Percentiles rank a stretch among this genome's conserved stretches.
Evolutionary conservation across 1,284 basidiomycete genomes (phyloP).

Genomic region (Anthracocystis walkeri): DNA sequence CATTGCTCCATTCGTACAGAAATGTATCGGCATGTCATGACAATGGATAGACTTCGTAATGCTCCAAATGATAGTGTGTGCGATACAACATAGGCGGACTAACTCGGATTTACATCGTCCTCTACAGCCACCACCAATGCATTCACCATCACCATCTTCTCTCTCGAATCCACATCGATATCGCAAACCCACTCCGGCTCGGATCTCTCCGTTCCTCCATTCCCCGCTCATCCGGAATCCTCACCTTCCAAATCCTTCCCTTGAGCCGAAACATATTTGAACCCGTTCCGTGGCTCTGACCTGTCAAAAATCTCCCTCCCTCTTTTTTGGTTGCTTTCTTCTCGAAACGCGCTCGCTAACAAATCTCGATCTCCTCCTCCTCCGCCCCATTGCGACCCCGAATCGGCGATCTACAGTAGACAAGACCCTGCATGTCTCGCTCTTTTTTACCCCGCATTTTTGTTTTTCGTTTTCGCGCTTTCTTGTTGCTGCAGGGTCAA

Average conservation of each 20-base stretch:
- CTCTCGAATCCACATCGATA: too few species aligned
- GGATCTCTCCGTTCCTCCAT: too few species aligned
- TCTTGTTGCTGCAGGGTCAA: constrained; percentile 23
- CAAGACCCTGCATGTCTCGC: constrained; percentile 12
- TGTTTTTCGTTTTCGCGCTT: constrained; percentile 27
- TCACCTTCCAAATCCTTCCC: too few species aligned
- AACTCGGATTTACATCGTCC: too few species aligned
- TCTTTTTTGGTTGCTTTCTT: background rate
- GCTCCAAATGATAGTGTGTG: background rate
- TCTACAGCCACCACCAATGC: too few species aligned
- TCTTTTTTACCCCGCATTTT: constrained; percentile 41
- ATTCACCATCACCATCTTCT: too few species aligned
- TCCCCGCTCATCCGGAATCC: too few species aligned
- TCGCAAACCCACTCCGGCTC: too few species aligned
- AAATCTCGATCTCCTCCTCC: constrained; percentile 1
- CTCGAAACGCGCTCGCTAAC: background rate
- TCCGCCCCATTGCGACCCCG: background rate
- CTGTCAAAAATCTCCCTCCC: too few species aligned
- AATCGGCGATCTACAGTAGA: background rate
- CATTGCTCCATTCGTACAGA: too few species aligned
- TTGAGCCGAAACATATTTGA: background rate
- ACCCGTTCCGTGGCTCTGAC: background rate
- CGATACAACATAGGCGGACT: too few species aligned
- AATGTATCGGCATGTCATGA: background rate
- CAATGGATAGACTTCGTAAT: background rate